Conservation (phyloP, 2,329 filamentous ascomycete genomes). For the Diplodia mutila region DNA sequence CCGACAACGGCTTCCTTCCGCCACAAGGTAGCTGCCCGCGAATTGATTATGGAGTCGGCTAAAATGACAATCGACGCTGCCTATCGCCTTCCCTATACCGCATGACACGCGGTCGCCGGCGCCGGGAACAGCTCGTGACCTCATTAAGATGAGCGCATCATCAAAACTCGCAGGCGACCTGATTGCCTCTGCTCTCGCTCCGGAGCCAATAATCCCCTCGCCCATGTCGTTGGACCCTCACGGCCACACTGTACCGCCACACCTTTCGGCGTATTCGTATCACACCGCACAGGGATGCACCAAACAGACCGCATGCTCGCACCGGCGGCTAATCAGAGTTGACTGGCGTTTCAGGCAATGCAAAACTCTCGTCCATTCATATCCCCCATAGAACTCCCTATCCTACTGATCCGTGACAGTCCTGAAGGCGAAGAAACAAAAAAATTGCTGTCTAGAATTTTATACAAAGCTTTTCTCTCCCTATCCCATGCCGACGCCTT, state of each 20-base stretch:
- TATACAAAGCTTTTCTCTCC: slow-evolving; percentile 20
- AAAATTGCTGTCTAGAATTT: slow-evolving; percentile 23
- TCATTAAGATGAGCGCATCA: slow-evolving; percentile 15
- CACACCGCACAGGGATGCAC: background rate
- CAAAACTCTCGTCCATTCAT: slow-evolving; percentile 23
- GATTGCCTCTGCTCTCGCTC: background rate
- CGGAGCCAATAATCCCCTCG: background rate
- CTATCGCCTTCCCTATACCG: slow-evolving; percentile 1
- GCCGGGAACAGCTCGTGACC: slow-evolving; percentile 1
- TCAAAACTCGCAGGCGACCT: background rate
- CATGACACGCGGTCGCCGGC: background rate
- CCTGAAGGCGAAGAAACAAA: slow-evolving; percentile 7
- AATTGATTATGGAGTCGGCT: slow-evolving; percentile 23
- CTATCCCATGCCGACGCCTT: slow-evolving; percentile 28
- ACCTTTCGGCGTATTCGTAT: background rate
- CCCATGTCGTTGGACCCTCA: background rate
- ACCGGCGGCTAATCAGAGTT: slow-evolving; percentile 2
- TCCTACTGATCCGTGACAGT: slow-evolving; percentile 19
- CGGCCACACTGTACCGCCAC: background rate
- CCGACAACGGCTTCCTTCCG: slow-evolving; percentile 14
- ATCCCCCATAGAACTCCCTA: slow-evolving; percentile 17
- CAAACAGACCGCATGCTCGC: background rate
- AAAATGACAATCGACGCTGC: slow-evolving; percentile 20
- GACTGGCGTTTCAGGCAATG: slow-evolving; percentile 19
- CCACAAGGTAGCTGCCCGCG: slow-evolving; percentile 4